These are phyloP conservation scores for Dillenia suffruticosa DNA, from an alignment of 164 flowering plant species.

Conservation along the genomic window DNA sequence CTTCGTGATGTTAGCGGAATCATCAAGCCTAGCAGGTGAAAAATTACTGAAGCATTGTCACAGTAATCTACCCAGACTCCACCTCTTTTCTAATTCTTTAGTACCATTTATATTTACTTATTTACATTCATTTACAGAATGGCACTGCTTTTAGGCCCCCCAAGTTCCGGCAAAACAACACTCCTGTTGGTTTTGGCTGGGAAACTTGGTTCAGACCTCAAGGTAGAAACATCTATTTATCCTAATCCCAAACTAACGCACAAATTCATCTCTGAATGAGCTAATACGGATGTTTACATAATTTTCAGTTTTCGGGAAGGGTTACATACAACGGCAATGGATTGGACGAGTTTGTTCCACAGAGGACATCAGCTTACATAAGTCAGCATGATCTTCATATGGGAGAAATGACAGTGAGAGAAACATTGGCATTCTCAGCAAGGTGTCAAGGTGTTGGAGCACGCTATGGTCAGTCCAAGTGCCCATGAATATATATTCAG, in stretches of 20 bases:
- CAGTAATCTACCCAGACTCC: neutral
- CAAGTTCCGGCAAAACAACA: slow-evolving; percentile 48
- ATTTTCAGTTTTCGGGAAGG: slow-evolving; percentile 29
- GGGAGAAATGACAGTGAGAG: slow-evolving; percentile 52
- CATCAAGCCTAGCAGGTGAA: slow-evolving; percentile 37
- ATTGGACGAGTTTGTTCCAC: slow-evolving; percentile 45
- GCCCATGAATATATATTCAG: too few relatives aligned
- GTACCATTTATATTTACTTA: neutral
- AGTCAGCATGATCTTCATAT: slow-evolving; percentile 52
- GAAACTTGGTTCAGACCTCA: slow-evolving; percentile 33
- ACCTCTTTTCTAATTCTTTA: neutral
- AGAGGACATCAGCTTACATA: slow-evolving; percentile 45
- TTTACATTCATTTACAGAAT: slow-evolving; percentile 21
- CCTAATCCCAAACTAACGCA: too few relatives aligned
- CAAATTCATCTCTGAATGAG: too few relatives aligned
- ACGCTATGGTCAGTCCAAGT: slow-evolving; percentile 29
- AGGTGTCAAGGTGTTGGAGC: slow-evolving; percentile 54
- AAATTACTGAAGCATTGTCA: neutral
- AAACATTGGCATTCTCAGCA: slow-evolving; percentile 46
- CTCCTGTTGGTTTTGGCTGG: slow-evolving; percentile 43
- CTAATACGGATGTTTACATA: neutral
- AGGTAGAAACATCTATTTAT: slow-evolving; percentile 19
- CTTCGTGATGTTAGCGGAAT: slow-evolving; percentile 62
- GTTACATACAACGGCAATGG: slow-evolving; percentile 48
- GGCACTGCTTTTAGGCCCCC: slow-evolving; percentile 54